These are phyloP conservation scores for Psophocarpus tetragonolobus DNA, from an alignment of 306 rosid species.

Conservation along the genomic window DNA sequence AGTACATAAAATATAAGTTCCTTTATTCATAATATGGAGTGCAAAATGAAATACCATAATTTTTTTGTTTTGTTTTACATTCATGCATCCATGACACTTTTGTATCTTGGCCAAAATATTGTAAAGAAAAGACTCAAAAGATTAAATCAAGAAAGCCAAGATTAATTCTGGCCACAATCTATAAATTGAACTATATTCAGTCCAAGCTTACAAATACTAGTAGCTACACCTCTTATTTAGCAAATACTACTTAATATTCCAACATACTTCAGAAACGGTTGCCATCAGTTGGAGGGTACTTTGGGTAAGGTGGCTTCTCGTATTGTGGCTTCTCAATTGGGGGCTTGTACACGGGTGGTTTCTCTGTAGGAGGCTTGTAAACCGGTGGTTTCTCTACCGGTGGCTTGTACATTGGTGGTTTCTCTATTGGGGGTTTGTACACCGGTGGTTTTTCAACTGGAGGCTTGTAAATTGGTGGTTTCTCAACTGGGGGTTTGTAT, in stretches of 20 bases:
- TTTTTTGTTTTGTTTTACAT: too few relatives aligned
- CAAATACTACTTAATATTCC: background rate
- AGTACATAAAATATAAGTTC: too few relatives aligned
- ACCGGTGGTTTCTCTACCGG: background rate
- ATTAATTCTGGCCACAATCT: background rate
- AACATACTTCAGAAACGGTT: background rate
- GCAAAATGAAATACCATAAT: too few relatives aligned
- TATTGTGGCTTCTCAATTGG: background rate
- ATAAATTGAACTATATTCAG: background rate
- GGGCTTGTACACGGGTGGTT: background rate
- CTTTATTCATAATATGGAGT: too few relatives aligned
- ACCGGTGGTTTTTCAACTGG: background rate
- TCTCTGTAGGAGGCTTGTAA: background rate
- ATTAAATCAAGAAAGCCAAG: too few relatives aligned
- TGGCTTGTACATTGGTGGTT: background rate
- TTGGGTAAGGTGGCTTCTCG: background rate
- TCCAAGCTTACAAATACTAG: background rate
- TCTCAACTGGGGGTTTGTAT: background rate
- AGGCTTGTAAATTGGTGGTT: background rate
- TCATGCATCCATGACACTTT: too few relatives aligned
- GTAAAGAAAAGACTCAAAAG: too few relatives aligned
- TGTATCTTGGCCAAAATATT: too few relatives aligned
- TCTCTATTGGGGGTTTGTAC: background rate
- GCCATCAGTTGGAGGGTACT: background rate
- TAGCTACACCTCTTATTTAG: background rate